Evolutionary conservation across 192 early-diverging fungal genomes (phyloP).

Genomic region (Coemansia sp.): DNA sequence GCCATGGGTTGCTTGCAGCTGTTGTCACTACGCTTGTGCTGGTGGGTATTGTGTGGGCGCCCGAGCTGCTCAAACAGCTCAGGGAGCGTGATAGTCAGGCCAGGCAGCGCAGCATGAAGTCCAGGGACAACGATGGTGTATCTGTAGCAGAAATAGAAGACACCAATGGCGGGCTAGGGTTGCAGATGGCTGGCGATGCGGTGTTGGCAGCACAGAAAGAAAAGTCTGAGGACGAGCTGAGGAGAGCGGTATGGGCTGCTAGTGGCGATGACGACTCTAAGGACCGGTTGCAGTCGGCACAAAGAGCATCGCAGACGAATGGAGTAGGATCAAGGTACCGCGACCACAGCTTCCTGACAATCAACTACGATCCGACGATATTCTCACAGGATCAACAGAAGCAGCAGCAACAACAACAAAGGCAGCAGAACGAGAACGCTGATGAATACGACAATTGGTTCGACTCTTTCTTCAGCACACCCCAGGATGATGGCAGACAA

Average conservation of each 20-base stretch:
- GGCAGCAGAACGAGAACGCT: neutral
- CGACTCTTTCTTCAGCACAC: constrained; percentile 34
- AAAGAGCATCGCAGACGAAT: neutral
- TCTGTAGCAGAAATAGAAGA: neutral
- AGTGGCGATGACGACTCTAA: neutral
- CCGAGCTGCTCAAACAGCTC: constrained; percentile 16
- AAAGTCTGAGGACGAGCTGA: neutral
- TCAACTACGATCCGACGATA: constrained; percentile 42
- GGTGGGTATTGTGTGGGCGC: constrained; percentile 34
- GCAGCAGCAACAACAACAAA: neutral
- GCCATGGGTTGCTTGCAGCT: constrained; percentile 61
- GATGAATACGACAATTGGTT: constrained; percentile 45
- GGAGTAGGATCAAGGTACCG: constrained; percentile 13
- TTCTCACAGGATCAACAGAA: constrained; percentile 13
- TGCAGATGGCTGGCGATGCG: neutral
- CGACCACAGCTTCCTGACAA: constrained; percentile 45
- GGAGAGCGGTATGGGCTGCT: neutral
- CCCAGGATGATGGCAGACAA: constrained; percentile 9
- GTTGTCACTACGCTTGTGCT: constrained; percentile 43
- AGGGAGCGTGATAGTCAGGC: constrained; percentile 7
- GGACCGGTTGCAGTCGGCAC: neutral
- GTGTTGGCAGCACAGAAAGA: neutral
- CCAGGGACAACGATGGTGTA: neutral
- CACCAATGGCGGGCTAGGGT: neutral
- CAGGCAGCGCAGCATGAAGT: neutral